These are phyloP conservation scores for Lepidopterella palustris DNA, from an alignment of 495 filamentous ascomycete species.

Conservation along the genomic window DNA sequence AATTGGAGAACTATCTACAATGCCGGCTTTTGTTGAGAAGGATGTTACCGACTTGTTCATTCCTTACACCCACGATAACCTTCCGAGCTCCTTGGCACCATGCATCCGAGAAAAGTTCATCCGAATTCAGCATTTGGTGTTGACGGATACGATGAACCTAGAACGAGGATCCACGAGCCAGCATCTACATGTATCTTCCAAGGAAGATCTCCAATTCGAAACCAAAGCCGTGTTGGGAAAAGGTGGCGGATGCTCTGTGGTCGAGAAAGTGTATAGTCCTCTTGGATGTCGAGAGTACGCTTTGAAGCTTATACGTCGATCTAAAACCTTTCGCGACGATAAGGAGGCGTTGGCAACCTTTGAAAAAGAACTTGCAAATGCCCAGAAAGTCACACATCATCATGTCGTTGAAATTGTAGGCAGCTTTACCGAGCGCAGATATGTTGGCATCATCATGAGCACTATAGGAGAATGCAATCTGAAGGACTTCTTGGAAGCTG, in stretches of 20 bases:
- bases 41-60: neutral
- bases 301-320: neutral
- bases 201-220: too few relatives aligned
- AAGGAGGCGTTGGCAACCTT: neutral
- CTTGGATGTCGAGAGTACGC: neutral
- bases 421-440: constrained; percentile 2
- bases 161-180: neutral
- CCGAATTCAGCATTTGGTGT: neutral
- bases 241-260: neutral
- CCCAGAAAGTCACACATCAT: constrained; percentile 3
- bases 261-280: neutral
- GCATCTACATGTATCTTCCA: too few relatives aligned
- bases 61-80: neutral
- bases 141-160: neutral
- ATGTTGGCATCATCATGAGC: constrained; percentile 4
- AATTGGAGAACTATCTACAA: neutral
- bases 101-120: neutral
- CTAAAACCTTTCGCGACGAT: neutral
- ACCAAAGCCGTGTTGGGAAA: too few relatives aligned
- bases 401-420: constrained; percentile 4
- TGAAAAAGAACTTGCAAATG: neutral
- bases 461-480: constrained; percentile 5
- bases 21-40: neutral
- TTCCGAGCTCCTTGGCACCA: neutral
- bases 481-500: neutral